Base-by-base conservation (phyloP, 2,329 filamentous ascomycete species). In the Penicillium sp. region DNA sequence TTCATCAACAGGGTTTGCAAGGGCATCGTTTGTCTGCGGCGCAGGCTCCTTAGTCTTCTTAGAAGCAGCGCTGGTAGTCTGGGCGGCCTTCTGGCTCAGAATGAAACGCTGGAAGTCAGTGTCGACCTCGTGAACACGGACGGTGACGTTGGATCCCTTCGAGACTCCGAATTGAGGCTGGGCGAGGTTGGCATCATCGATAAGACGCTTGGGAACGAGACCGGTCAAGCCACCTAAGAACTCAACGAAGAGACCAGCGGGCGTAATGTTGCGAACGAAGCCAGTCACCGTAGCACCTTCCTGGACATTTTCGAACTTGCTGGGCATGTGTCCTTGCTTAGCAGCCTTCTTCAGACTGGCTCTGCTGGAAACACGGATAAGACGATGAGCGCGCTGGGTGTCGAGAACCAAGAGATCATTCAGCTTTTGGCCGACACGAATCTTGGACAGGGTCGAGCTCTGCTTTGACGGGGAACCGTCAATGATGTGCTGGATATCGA, bases 401-500 rank as follows among this genome's bases (percentile, higher is more conserved):
- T 92, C 88, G n/a, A 99, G 80, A 15, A 98, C 87, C 40, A 96
- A 82, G n/a, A 99, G 82, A 56, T 95, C 89, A 19, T 88, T 86
- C 50, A 99, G 80, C 28, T 87, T 91, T 78, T 97, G 92, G 2
- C 93, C 94, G 53, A 96, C 90, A 57, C 90, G 85, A 57, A 98
- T 89, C 68, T 91, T 91, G 76, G 92, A 93, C 72, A 95, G 81
- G 1, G 90, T 87, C 22, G 90, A 89, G 63, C 87, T 84, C 66
- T 89, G 91, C 80, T 96, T 97, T 67, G 90, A 88, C 28, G 84
- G 80, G 1, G 92, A 93, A 56, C 92, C 92, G 78, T 99, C 95
- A 1, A 91, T 89, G 30, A 98, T 84, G 62, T 99, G 95, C 37
- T 88, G 87, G 55, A 91, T 80, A 19, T 89, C 87, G 37, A 99